A percentile compares a stretch with the other conserved stretches of the same genome.
Conservation (phyloP, 2,329 filamentous ascomycete species). For the Fusarium longipes region DNA sequence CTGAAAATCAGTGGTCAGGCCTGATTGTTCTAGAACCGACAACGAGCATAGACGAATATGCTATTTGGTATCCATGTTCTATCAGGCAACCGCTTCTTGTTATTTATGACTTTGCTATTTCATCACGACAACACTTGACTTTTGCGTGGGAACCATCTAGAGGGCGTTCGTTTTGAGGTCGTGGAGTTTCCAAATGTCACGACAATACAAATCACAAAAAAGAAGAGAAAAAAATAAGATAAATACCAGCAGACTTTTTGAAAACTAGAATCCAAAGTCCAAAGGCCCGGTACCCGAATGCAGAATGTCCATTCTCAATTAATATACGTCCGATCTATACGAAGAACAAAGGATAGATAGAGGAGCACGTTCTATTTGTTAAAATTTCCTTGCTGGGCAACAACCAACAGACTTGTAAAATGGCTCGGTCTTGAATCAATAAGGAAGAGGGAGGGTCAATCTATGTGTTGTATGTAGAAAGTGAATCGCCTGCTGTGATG, state of each 20-base stretch:
- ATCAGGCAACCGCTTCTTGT: neutral
- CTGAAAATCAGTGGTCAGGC: neutral
- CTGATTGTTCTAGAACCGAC: slow-evolving; percentile 3
- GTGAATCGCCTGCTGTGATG: slow-evolving; percentile 29
- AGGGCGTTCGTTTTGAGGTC: slow-evolving; percentile 40
- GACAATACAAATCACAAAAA: slow-evolving; percentile 14
- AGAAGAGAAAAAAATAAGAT: neutral
- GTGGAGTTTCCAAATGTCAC: slow-evolving; percentile 20
- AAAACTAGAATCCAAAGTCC: slow-evolving; percentile 34
- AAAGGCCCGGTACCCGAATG: slow-evolving; percentile 9
- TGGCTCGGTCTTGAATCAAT: neutral
- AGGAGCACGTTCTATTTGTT: slow-evolving; percentile 3
- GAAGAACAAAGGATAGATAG: slow-evolving; percentile 12
- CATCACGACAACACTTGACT: slow-evolving; percentile 6
- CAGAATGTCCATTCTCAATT: slow-evolving; percentile 9
- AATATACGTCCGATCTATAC: slow-evolving; percentile 26
- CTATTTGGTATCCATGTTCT: slow-evolving; percentile 1
- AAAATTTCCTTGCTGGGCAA: neutral
- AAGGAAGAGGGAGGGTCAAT: slow-evolving; percentile 21
- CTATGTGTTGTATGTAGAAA: slow-evolving; percentile 21
- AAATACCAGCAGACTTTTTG: slow-evolving; percentile 7
- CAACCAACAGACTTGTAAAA: slow-evolving; percentile 10
- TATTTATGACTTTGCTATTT: slow-evolving; percentile 29
- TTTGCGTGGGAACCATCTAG: slow-evolving; percentile 43
- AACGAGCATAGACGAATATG: slow-evolving; percentile 14